Evolutionary conservation across 257 asterid species (phyloP), one percentile per base, ranked within the genome.

Genomic region (Solanum etuberosum): DNA sequence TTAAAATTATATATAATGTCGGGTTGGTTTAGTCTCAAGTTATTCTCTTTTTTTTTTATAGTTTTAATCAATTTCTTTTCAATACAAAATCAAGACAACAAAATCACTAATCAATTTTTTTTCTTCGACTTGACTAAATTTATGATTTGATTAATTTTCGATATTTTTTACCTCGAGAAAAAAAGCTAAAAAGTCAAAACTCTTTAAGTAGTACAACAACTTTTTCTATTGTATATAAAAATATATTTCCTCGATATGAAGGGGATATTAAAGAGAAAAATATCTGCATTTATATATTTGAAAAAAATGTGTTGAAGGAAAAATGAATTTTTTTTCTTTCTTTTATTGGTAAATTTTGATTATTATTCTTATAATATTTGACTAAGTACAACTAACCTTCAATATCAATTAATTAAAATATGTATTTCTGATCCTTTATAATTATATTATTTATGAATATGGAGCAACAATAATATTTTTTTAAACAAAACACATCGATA

Each of bases 1-100:
- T 16, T 51, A 16, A 51, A 51, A 51, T 51, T 51, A 6, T 51
- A 16, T 51, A 51, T 18, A 18, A 18, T 51, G 2, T 18, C 9
- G 0, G 0, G 0, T 51, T 51, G 9, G 1, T 51, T 51, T 18
- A 51, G 0, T 51, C 61, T 51, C 0, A 4, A 51, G 4, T 51
- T 51, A 51, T 5, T 51, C 4, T 32, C 2, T 32, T 32, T 18
- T 51, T 1, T 51, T 51, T 51, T 51, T 16, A 2, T 51, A 51
- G n/a, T 51, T 6, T 6, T 51, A 51, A 51, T 51, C 4, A 18
- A 15, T 2, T 16, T 48, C 15, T 48, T 48, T 15, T 48, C 9
- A 0, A 18, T 51, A 18, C 1, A 9, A 6, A 51, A 18, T 51
- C 23, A 18, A 18, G n/a, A 18, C n/a, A 51, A 6, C 23, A 16